Evolutionary conservation across 495 filamentous ascomycete genomes (phyloP), one percentile per base, ranked within the genome.

Genomic region (Penicillium nucicola): DNA sequence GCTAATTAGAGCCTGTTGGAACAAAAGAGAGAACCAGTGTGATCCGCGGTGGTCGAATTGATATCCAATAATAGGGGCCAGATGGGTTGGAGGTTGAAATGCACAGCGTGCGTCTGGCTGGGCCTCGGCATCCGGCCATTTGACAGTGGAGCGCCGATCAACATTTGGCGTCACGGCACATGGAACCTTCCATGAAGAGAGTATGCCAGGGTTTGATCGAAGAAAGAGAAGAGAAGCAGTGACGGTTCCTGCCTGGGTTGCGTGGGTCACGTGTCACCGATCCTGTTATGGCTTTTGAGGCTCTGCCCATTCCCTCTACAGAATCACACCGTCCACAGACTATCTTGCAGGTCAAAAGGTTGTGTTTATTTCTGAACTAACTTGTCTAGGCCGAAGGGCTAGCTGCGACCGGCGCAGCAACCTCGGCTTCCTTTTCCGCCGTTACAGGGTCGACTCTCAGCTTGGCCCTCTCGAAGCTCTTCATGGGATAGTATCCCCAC

Each of bases 401-500:
- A 19, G 59, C 59, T 60, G 56, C 60, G 62, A 56, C 62, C 62
- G 54, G 62, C 60, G 61, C 58, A 54, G 52, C 53, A 54, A 53
- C 48, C 39, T 64, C 61, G 14, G 52, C 19, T 12, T 42, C 31
- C 15, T 48, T 22, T 40, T 40, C 42, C n/a, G 55, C 28, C 34
- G 49, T 43, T 34, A 43, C 30, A 25, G 37, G 12, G 18, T 32
- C 34, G 10, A 35, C 22, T 41, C 45, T 50, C 6, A 42, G 28
- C 39, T 33, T 43, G 5, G 48, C 47, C 60, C 61, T 70, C 57
- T 74, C 70, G 32, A 76, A 76, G 59, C 71, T 84, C 66, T 77
- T 73, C 85, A 88, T 87, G 31, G 87, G 85, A 55, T 77, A 72
- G 57, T 90, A 68, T 8, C 89, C 89, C 85, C 86, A 92, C 40